phyloP scores from a whole-genome alignment of 495 filamentous ascomycete genomes.

The Talaromyces trachyspermus region DNA sequence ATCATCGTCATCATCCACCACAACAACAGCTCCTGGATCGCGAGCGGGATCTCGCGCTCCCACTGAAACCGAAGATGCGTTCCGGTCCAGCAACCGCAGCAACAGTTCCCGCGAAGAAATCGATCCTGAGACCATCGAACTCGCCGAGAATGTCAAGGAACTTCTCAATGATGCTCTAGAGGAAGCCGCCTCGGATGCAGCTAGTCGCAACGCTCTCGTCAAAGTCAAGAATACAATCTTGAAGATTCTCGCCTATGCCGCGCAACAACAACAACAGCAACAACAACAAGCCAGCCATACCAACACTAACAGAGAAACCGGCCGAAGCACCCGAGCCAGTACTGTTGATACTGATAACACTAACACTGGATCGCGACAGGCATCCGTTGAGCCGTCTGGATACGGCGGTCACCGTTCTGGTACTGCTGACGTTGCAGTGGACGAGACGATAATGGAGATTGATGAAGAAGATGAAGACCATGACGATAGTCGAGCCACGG shows the following conservation, averaged over 20 bases:
- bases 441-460: conserved; percentile 43
- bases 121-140: conserved; percentile 25
- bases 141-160: conserved; percentile 38
- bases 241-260: conserved; percentile 34
- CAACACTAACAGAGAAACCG: conserved; percentile 22
- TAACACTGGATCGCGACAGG: conserved; percentile 27
- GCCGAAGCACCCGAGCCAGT: conserved; percentile 27
- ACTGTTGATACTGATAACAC: conserved; percentile 32
- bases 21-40: conserved; percentile 21
- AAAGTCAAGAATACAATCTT: conserved; percentile 62
- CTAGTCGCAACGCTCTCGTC: conserved; percentile 66
- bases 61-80: conserved; percentile 33
- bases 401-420: conserved; percentile 13
- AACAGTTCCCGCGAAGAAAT: conserved; percentile 19
- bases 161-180: conserved; percentile 62
- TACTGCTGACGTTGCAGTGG: conserved; percentile 28
- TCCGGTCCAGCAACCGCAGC: conserved; percentile 33
- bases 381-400: conserved; percentile 28
- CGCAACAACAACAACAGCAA: too few relatives aligned
- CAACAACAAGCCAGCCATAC: too few relatives aligned
- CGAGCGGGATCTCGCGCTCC: conserved; percentile 32
- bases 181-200: conserved; percentile 58
- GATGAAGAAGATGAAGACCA: conserved; percentile 48
- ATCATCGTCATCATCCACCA: conserved; percentile 47
- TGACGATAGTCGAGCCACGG: conserved; percentile 41